Percentiles rank a stretch among this genome's conserved stretches.
phyloP scores from a whole-genome alignment of 306 rosid species.

The Pterocarpus santalinus region DNA sequence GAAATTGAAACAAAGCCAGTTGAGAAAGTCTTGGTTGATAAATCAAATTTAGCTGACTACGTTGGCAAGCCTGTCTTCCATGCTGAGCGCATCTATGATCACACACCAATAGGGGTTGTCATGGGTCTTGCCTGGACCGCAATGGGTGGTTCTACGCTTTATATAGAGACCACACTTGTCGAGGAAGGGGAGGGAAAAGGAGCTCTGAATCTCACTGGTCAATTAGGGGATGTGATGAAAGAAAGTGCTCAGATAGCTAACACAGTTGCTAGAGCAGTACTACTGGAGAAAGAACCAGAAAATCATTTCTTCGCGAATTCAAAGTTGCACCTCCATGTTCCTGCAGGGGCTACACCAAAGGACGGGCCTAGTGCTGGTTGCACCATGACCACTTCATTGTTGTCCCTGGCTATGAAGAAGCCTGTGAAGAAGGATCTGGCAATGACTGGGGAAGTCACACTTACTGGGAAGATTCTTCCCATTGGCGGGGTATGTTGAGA shows the following conservation, averaged over 20 bases:
- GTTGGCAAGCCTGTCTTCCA: conserved; percentile 99
- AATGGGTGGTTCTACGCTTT: conserved; percentile 98
- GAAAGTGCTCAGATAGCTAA: conserved; percentile 99
- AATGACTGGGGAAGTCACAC: conserved; percentile 99
- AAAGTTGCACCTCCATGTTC: conserved; percentile 96
- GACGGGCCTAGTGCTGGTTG: conserved; percentile 99
- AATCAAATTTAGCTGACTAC: conserved; percentile 68
- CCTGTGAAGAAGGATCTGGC: conserved; percentile 92
- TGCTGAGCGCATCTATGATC: conserved; percentile 89
- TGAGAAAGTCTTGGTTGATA: conserved; percentile 70
- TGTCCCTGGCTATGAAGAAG: conserved; percentile 91
- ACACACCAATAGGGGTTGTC: conserved; percentile 92
- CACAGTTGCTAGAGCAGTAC: conserved; percentile 81
- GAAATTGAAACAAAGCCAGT: conserved; percentile 53
- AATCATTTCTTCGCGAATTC: conserved; percentile 78
- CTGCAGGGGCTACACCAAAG: conserved; percentile 98
- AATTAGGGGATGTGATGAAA: conserved; percentile 99
- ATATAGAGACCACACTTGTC: conserved; percentile 83
- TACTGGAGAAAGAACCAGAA: conserved; percentile 68
- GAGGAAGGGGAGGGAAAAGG: conserved; percentile 97
- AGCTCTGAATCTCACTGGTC: conserved; percentile 83
- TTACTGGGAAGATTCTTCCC: conserved; percentile 96
- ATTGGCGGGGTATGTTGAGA: conserved; percentile 92
- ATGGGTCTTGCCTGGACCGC: conserved; percentile 99
- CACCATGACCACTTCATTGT: conserved; percentile 95